Evolutionary conservation across 2,329 filamentous ascomycete genomes (phyloP), one percentile per base, ranked within the genome.

Genomic region (Ophiocordyceps unilateralis): DNA sequence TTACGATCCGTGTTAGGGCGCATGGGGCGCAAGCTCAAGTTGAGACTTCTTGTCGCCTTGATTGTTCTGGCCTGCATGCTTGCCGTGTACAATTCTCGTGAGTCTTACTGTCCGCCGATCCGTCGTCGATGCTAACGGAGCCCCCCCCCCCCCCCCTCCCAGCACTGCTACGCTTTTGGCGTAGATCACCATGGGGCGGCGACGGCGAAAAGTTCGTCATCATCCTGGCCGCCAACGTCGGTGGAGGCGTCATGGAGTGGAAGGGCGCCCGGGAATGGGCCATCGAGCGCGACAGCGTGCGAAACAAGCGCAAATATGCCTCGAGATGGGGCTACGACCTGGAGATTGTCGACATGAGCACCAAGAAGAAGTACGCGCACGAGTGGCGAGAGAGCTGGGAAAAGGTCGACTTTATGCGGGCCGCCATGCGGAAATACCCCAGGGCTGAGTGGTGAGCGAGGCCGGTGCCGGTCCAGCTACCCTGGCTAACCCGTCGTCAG

Each of bases 341-440:
- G 45, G 91, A 98, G 60, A 82, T 96, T 56, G 86, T 93, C 51
- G 93, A 98, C 60, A 93, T 98, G 88, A 89, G 87, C 66, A 94
- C 88, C 43, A 94, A 95, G 73, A 96, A 95, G 66, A 79, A 88
- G 50, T 98, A 98, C 59, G 89, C 91, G 23, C 91, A 98, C 64
- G 91, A 98, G 64, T 98, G 91, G 91, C 77, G 91, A 55, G 91
- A 98, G 64, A 93, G 89, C 60, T 98, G 91, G 91, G 91, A 98
- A 64, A 98, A 96, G 69, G 88, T 95, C 47, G 91, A 98, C 59
- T 86, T 86, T 37, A 78, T 98, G 53, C 78, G 89, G 47, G 83
- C 85, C 47, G 79, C 82, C 39, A 80, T 98, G 72, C 76, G 79
- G 58, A 95, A 95, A 60, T 95, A 96, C 57, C 91, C 91, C 23